These are phyloP conservation scores for Nothomitra cinnamomea DNA, from an alignment of 2,329 filamentous ascomycete genomes.

Conservation along the genomic window DNA sequence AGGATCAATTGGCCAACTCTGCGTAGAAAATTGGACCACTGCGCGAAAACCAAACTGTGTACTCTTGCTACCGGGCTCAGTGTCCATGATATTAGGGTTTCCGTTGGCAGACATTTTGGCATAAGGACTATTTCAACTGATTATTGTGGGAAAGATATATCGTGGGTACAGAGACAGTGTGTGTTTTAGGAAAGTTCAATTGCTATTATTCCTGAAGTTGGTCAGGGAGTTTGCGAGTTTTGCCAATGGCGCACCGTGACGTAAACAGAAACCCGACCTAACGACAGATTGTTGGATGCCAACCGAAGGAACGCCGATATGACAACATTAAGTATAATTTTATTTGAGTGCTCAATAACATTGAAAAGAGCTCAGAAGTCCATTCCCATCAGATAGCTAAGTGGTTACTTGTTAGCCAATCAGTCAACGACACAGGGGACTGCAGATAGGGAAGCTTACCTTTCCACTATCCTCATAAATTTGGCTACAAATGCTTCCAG, in stretches of 20 bases:
- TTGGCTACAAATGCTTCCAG: conserved; percentile 96
- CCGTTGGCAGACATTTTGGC: conserved; percentile 26
- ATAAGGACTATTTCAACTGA: neutral
- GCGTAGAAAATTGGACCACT: neutral
- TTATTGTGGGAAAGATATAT: neutral
- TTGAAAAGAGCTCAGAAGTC: conserved; percentile 32
- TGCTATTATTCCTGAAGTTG: neutral
- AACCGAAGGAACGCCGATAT: too few relatives aligned
- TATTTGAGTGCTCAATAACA: too few relatives aligned
- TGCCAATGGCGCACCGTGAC: neutral
- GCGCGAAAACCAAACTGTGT: conserved; percentile 30
- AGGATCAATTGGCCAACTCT: neutral
- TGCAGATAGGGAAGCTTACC: conserved; percentile 34
- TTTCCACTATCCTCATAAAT: conserved; percentile 92
- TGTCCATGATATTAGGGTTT: conserved; percentile 34
- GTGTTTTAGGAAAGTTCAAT: neutral
- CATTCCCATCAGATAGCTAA: conserved; percentile 57
- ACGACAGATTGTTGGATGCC: neutral
- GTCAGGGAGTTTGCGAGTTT: neutral
- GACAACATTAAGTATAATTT: too few relatives aligned
- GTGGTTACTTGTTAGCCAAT: neutral
- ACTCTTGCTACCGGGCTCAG: conserved; percentile 40
- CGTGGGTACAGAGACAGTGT: neutral
- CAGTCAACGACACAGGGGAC: neutral
- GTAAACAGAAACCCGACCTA: neutral